phyloP scores from a whole-genome alignment of 2,329 filamentous ascomycete species.

The Colletotrichum sp. region DNA sequence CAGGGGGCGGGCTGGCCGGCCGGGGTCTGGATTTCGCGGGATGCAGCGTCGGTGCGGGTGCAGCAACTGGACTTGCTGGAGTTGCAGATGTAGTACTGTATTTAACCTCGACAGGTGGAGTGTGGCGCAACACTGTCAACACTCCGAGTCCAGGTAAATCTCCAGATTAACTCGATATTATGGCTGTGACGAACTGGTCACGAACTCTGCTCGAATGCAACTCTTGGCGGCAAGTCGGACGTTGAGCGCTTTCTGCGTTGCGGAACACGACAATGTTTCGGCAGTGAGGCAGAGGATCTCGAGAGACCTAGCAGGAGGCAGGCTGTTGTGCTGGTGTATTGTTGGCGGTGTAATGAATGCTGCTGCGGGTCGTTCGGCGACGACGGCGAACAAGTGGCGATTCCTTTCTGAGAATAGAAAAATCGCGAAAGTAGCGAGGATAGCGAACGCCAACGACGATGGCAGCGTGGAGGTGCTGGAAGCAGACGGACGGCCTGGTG shows the following conservation, averaged over 20 bases:
- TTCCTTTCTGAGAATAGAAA: background rate
- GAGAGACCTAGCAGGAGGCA: background rate
- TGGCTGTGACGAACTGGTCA: background rate
- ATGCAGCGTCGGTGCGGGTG: conserved; percentile 16
- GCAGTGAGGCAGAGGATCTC: background rate
- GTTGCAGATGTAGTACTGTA: background rate
- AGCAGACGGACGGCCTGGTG: background rate
- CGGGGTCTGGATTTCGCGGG: conserved; percentile 17
- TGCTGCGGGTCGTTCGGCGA: background rate
- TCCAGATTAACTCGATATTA: background rate
- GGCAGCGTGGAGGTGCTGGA: conserved; percentile 3
- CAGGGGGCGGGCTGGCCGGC: conserved; percentile 16
- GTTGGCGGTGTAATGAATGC: background rate
- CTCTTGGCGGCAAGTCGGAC: background rate
- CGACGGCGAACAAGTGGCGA: conserved; percentile 3
- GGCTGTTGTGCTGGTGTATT: background rate
- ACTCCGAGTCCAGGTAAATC: background rate
- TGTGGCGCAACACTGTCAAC: background rate
- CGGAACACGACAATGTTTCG: background rate
- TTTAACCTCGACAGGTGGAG: conserved; percentile 2
- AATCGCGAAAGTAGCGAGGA: background rate
- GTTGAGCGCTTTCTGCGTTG: background rate
- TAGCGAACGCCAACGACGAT: background rate
- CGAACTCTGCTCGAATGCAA: background rate
- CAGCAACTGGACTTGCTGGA: background rate